Conservation (phyloP, 139 green algal species). For the Micractinium conductrix region DNA sequence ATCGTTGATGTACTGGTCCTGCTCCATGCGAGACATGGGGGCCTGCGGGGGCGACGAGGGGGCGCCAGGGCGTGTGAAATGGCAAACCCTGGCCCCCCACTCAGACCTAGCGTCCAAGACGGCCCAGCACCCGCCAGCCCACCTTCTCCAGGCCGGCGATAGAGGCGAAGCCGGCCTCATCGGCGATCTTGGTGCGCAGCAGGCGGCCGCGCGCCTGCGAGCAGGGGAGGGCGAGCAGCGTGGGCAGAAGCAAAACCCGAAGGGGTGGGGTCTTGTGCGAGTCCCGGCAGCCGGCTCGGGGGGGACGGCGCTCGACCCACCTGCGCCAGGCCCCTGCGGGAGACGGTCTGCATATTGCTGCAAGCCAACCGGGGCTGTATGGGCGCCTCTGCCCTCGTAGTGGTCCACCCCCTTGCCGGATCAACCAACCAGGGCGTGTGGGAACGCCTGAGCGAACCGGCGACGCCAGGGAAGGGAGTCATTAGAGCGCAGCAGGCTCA, state of each 20-base stretch:
- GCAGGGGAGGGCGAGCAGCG: not conserved
- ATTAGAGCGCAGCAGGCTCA: not conserved
- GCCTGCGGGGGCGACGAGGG: slow-evolving; percentile 59
- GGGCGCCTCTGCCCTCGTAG: not conserved
- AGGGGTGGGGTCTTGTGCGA: too few species aligned
- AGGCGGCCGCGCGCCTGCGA: slow-evolving; percentile 39
- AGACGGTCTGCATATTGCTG: slow-evolving; percentile 23
- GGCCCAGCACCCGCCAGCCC: too few species aligned
- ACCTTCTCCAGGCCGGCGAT: slow-evolving; percentile 56
- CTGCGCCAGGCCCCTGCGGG: slow-evolving; percentile 18
- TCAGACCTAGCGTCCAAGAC: too few species aligned
- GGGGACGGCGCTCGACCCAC: not conserved
- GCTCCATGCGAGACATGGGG: slow-evolving; percentile 84
- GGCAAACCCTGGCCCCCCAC: not conserved
- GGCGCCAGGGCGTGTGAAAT: not conserved
- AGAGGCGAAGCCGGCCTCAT: slow-evolving; percentile 23
- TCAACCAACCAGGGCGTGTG: not conserved
- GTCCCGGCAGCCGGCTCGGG: too few species aligned
- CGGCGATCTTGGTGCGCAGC: slow-evolving; percentile 9
- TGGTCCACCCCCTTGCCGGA: not conserved
- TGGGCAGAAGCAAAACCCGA: slow-evolving; percentile 27
- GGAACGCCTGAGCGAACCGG: not conserved
- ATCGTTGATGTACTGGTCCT: slow-evolving; percentile 81
- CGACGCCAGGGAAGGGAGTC: not conserved
- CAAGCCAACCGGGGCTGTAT: not conserved